Conservation (phyloP, 345 rosid genomes). For the Theobroma cacao region DNA sequence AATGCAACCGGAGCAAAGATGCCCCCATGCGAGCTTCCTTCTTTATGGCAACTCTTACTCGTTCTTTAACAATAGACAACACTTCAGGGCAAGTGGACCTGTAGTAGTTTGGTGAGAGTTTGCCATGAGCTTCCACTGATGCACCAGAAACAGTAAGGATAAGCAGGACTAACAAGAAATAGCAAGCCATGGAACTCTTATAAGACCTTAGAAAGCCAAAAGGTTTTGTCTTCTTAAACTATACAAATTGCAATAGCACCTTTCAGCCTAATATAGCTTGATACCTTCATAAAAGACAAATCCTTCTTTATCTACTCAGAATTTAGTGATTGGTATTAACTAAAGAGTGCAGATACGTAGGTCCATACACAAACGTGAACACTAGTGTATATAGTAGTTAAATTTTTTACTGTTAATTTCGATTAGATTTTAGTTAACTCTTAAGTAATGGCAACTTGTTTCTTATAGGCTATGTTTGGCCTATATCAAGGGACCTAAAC, state of each 20-base stretch:
- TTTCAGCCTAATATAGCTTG: background rate
- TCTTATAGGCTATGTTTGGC: background rate
- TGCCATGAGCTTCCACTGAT: conserved; percentile 6
- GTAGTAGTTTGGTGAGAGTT: conserved; percentile 32
- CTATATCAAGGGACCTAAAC: background rate
- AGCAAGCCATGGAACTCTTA: conserved; percentile 7
- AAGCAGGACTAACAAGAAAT: conserved; percentile 1
- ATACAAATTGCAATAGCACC: background rate
- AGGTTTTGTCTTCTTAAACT: background rate
- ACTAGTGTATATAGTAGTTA: background rate
- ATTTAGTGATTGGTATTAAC: background rate
- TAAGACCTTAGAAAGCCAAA: background rate
- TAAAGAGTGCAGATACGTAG: background rate
- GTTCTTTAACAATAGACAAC: conserved; percentile 19
- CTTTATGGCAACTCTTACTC: conserved; percentile 21
- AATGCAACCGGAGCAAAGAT: conserved; percentile 20
- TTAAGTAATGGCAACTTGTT: background rate
- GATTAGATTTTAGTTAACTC: background rate
- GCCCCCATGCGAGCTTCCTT: conserved; percentile 38
- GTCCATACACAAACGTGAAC: background rate
- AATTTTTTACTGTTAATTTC: background rate
- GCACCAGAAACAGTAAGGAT: background rate
- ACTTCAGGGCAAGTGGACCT: conserved; percentile 30
- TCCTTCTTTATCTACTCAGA: background rate
- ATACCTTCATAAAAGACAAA: background rate